Base-by-base conservation (phyloP, 2,329 filamentous ascomycete genomes). In the Alternaria atra region DNA sequence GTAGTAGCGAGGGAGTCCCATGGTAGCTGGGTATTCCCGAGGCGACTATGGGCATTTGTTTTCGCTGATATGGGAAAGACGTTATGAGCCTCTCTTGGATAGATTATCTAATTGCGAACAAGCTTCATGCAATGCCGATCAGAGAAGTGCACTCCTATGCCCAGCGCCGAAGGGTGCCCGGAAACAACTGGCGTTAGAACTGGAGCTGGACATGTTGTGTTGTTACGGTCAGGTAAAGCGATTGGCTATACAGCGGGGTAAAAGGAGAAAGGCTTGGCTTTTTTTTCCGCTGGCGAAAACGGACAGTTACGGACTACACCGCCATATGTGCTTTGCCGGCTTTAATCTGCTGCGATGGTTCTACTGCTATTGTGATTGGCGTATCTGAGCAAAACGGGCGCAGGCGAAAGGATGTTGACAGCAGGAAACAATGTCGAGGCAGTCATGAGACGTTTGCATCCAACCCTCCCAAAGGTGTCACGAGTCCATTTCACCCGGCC, bases 311-410 rank as follows among this genome's bases (percentile, higher is more conserved):
- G 25, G 35, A 46, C 46, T 40, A 56, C 58, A 60, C 58, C 58
- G 58, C 58, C 53, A 44, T 44, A 52, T 56, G 44, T 60, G 46
- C 58, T 40, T 52, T 57, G 52, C 58, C 53, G 58, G 53, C 39
- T 34, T 52, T 55, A n/a, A 50, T 23, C 12, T 17, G 27, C 47
- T 39, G 44, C 29, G 20, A 50, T 37, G 32, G 17, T 7, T 39
- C 13, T 17, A 9, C 5, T 25, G 34, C 40, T 56, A 46, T 30
- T 48, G 30, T 56, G 52, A 55, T 56, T 44, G 44, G 44, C 17
- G 13, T 27, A 17, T n/a, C 32, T 30, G 12, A 20, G 55, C 17
- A 56, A 37, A 44, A 34, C 54, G 17, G 51, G 52, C 29, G 39
- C 27, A 27, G 35, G 27, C 10, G 44, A 34, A 30, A 37, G 9